A percentile compares a stretch with the other conserved stretches of the same genome.
Evolutionary conservation across 441 rosid genomes (phyloP).

Genomic region (Populus hybrid): DNA sequence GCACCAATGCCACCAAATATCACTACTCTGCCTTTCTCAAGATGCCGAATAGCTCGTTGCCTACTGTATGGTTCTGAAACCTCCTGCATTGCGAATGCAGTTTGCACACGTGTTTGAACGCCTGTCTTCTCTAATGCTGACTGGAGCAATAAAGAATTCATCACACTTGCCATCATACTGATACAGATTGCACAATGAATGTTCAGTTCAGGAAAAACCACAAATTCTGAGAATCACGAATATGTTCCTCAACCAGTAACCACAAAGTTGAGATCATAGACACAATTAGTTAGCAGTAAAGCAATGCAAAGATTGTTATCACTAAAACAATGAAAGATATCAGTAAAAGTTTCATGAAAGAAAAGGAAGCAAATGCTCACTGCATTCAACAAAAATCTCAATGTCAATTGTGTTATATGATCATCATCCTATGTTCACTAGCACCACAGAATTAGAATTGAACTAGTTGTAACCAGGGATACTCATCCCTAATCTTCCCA

Average conservation of each 20-base stretch:
- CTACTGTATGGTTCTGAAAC: conserved; percentile 83
- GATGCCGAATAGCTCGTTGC: conserved; percentile 81
- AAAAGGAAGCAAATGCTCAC: neutral
- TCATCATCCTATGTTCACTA: neutral
- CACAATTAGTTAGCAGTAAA: neutral
- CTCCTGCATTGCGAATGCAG: conserved; percentile 62
- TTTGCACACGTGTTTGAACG: conserved; percentile 76
- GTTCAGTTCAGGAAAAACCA: neutral
- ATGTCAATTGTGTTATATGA: neutral
- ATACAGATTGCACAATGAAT: conserved; percentile 7
- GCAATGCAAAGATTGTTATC: neutral
- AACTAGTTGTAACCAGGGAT: neutral
- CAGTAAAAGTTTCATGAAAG: neutral
- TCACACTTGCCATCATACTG: conserved; percentile 97
- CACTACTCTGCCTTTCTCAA: conserved; percentile 93
- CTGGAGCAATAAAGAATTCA: conserved; percentile 86
- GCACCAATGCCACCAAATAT: conserved; percentile 85
- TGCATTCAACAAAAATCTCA: neutral
- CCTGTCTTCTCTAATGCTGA: conserved; percentile 81
- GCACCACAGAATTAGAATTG: neutral
- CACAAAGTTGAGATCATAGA: neutral
- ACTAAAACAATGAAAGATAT: conserved; percentile 6
- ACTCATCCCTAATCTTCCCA: neutral
- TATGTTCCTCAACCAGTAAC: neutral
- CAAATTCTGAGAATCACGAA: neutral